phyloP scores from a whole-genome alignment of 345 rosid species.

The Salix suchowensis region DNA sequence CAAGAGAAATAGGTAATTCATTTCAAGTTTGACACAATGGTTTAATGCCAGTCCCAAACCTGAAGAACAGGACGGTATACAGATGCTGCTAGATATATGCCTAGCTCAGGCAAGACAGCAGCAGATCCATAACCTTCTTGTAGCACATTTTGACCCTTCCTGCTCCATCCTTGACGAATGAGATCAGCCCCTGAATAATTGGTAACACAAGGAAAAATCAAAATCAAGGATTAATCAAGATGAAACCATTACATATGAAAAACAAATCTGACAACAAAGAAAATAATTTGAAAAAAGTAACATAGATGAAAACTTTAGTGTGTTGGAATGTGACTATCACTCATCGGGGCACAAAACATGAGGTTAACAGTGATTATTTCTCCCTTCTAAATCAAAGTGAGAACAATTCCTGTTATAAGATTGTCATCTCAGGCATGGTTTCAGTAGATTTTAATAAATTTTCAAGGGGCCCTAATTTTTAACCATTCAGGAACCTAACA shows the following conservation, averaged over 20 bases:
- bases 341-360: neutral
- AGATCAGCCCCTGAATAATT: constrained; percentile 56
- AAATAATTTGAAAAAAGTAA: neutral
- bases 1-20: constrained; percentile 7
- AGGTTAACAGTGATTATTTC: neutral
- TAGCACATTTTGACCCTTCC: constrained; percentile 65
- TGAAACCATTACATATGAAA: neutral
- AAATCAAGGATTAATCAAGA: constrained; percentile 1
- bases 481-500: neutral
- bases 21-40: constrained; percentile 1
- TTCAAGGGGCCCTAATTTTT: neutral
- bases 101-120: constrained; percentile 95
- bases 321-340: neutral
- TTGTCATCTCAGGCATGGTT: neutral
- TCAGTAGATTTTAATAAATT: neutral
- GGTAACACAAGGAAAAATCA: neutral
- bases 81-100: constrained; percentile 94
- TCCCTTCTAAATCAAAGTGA: neutral
- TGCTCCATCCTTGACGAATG: constrained; percentile 88
- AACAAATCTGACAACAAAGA: neutral
- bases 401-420: neutral
- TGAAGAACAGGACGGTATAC: constrained; percentile 89
- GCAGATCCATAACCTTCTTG: constrained; percentile 99
- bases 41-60: constrained; percentile 43
- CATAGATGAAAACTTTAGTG: neutral